These are phyloP conservation scores for Cyathus striatus DNA, from an alignment of 768 basidiomycete genomes.

Conservation along the genomic window DNA sequence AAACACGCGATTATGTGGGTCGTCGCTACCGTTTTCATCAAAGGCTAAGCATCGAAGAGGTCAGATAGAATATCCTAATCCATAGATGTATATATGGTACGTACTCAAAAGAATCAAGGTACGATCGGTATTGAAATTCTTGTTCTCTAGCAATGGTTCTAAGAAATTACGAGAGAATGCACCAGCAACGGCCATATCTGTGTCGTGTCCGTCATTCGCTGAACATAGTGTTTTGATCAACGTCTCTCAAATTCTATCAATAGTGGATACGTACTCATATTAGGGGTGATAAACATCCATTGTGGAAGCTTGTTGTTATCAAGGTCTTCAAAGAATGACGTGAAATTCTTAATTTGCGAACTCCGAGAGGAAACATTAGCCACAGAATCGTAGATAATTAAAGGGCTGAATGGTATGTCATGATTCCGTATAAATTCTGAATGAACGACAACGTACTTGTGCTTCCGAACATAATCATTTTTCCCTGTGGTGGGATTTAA, in stretches of 20 bases:
- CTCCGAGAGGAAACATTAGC: constrained; percentile 34
- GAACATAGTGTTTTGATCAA: neutral
- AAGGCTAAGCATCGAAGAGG: constrained; percentile 27
- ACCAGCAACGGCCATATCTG: constrained; percentile 40
- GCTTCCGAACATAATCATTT: constrained; percentile 24
- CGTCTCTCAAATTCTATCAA: neutral
- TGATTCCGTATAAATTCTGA: neutral
- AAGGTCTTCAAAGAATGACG: constrained; percentile 54
- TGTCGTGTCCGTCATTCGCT: constrained; percentile 59
- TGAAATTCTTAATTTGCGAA: constrained; percentile 50
- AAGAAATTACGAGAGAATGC: constrained; percentile 48
- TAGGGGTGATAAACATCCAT: constrained; percentile 62
- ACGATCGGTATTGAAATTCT: constrained; percentile 44
- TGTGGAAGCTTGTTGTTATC: constrained; percentile 46
- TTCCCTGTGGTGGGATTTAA: constrained; percentile 14
- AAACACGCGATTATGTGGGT: constrained; percentile 42
- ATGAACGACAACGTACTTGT: constrained; percentile 14
- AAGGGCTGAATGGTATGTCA: constrained; percentile 22
- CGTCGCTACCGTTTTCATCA: constrained; percentile 44
- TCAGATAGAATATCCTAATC: neutral
- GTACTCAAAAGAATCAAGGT: constrained; percentile 52
- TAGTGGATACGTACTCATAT: constrained; percentile 26
- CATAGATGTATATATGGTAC: neutral
- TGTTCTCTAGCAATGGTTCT: constrained; percentile 41
- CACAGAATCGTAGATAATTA: constrained; percentile 47